Conservation (phyloP, 768 basidiomycete genomes). For the Kwoniella sp. region DNA sequence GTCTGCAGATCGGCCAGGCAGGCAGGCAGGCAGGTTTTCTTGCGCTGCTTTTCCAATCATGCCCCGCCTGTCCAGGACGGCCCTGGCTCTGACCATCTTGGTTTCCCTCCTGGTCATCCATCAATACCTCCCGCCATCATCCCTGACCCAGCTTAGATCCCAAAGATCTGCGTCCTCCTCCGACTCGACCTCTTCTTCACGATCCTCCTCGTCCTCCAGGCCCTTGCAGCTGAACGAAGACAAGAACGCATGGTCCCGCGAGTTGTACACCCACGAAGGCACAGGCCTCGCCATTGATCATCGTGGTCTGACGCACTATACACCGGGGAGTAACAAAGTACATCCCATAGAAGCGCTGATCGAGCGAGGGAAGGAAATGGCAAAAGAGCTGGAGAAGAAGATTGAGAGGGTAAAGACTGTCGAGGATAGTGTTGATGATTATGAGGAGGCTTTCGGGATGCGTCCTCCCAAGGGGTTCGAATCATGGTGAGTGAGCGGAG, state of each 20-base stretch:
- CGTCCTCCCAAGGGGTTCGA: conserved; percentile 43
- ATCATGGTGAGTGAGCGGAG: conserved; percentile 28
- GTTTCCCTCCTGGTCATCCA: conserved; percentile 15
- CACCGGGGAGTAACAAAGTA: not conserved
- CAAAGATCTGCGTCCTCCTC: conserved; percentile 4
- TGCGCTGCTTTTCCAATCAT: not conserved
- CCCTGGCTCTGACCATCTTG: conserved; percentile 9
- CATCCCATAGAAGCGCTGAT: conserved; percentile 43
- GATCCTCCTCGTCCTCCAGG: not conserved
- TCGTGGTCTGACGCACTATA: conserved; percentile 22
- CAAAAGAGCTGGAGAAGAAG: conserved; percentile 23
- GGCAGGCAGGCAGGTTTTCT: too few species aligned
- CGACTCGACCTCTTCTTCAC: conserved; percentile 3
- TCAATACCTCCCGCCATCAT: conserved; percentile 11
- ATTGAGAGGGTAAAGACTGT: conserved; percentile 31
- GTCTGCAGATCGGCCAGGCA: too few species aligned
- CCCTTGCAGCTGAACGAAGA: not conserved
- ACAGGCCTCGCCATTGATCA: conserved; percentile 16
- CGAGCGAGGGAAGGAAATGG: conserved; percentile 34
- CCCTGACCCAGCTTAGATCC: conserved; percentile 2
- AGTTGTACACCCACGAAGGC: conserved; percentile 14
- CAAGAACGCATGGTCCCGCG: conserved; percentile 10
- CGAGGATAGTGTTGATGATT: conserved; percentile 42
- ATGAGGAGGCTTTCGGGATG: conserved; percentile 36
- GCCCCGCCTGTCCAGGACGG: conserved; percentile 19